Evolutionary conservation across 495 filamentous ascomycete genomes (phyloP), one percentile per base, ranked within the genome.

Genomic region (Pseudoneurospora amorphoporcata): DNA sequence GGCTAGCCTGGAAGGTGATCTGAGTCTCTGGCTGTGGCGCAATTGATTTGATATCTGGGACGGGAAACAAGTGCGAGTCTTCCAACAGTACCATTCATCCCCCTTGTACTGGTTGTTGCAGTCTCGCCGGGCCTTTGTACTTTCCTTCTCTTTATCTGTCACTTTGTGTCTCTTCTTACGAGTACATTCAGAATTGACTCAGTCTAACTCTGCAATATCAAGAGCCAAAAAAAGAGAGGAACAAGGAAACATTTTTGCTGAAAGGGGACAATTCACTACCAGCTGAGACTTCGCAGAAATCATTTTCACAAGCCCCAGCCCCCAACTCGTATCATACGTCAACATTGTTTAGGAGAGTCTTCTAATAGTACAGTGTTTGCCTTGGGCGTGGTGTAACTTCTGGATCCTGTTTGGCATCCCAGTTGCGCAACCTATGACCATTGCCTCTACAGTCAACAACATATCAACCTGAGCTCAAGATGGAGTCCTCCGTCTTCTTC

Each of bases 401-500:
- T 72, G 72, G 73, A 68, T 69, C 72, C 75, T 74, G 68, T 70
- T 68, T 35, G 61, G 71, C 43, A 39, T 47, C 68, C 68, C 45
- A 69, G 68, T 38, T 61, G 39, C 35, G 37, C 32, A 40, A 69
- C 72, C 12, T 19, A 42, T 65, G 53, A 65, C 53, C 53, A 35
- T 65, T 65, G 29, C 53, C 29, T 65, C 53, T 35, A 65, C 53
- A 65, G 14, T 35, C 53, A 65, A 69, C 47, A 68, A 47, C n/a
- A 40, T 16, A 69, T 8, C 75, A 70, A 73, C 69, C 69, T 12
- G 73, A 37, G 68, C 23, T 40, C 84, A 91, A 77, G 81, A 99
- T 99, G 95, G 87, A 94, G 83, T 98, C 96, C 71, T 98, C 94
- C 74, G 94, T 99, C 81, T 98, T 97, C 85, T 98, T 97, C 92